Evolutionary conservation across 352 stramenopile species (phyloP).

Genomic region (Halophytophthora batemanensis): DNA sequence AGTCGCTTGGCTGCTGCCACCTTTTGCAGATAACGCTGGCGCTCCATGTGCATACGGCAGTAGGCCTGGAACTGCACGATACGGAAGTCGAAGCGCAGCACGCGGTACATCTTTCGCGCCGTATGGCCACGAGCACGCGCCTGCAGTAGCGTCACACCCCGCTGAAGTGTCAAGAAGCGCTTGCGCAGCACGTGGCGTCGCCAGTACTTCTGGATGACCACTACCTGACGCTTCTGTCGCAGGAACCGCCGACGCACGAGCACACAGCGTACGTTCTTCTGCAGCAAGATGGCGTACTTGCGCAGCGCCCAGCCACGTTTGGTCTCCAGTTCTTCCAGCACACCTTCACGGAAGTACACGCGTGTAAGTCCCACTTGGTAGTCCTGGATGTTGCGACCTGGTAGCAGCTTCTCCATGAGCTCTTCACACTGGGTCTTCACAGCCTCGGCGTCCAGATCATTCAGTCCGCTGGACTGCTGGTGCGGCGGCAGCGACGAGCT

Average conservation of each 20-base stretch:
- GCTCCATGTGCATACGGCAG: slow-evolving; percentile 52
- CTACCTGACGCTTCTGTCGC: slow-evolving; percentile 35
- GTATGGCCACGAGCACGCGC: slow-evolving; percentile 50
- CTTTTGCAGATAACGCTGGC: slow-evolving; percentile 52
- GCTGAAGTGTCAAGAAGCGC: slow-evolving; percentile 48
- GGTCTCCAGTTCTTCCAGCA: slow-evolving; percentile 77
- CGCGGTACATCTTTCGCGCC: slow-evolving; percentile 60
- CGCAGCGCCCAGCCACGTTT: slow-evolving; percentile 70
- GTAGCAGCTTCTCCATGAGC: slow-evolving; percentile 64
- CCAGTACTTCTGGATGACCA: slow-evolving; percentile 76
- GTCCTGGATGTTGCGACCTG: slow-evolving; percentile 71
- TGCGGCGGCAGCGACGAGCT: slow-evolving; percentile 24
- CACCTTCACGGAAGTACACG: slow-evolving; percentile 84
- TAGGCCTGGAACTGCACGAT: slow-evolving; percentile 76
- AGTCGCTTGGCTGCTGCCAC: slow-evolving; percentile 45
- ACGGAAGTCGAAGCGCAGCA: slow-evolving; percentile 75
- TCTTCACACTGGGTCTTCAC: slow-evolving; percentile 62
- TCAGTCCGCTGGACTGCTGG: slow-evolving; percentile 27
- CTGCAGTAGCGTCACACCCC: slow-evolving; percentile 55
- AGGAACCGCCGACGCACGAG: slow-evolving; percentile 53
- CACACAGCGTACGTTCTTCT: slow-evolving; percentile 72
- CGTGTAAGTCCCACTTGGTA: slow-evolving; percentile 84
- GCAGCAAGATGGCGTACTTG: slow-evolving; percentile 68
- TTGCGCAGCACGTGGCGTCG: slow-evolving; percentile 62
- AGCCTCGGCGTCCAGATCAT: slow-evolving; percentile 45